Base-by-base conservation (phyloP, 495 filamentous ascomycete genomes). In the Trichoderma orchidacearum region DNA sequence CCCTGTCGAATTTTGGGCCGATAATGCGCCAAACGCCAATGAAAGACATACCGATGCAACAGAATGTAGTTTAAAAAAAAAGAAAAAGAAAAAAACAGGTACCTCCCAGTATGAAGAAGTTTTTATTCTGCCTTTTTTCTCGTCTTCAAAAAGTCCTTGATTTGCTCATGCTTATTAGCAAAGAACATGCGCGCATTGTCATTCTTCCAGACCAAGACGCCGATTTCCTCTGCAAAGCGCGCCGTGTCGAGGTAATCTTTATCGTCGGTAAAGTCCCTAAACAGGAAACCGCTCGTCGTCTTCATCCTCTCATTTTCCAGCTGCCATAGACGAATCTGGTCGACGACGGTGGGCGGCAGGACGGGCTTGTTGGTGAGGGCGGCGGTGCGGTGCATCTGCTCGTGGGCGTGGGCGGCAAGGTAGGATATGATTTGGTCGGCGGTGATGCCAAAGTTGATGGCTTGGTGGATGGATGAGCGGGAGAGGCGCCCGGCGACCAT, bases 241-340 rank as follows among this genome's bases (percentile, higher is more conserved):
- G 77, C 81, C 45, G 85, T 77, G 12, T 79, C 83, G 54, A 84
- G 80, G 62, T 93, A 98, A 62, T 96, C 94, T 21, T 81, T 77
- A 48, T 76, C 67, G 51, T 69, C 83, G 54, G 80, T 81, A 63
- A 97, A 96, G 41, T 96, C 92, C 59, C 85, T 86, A 77, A 98
- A 95, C 30, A 96, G 66, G 66, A 86, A 96, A 2, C 93, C 93
- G 5, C 76, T 68, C 11, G 82, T 90, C 5, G 85, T 78, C 65
- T 84, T 84, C 76, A 97, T 92, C 53, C 93, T 79, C 66, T 98
- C 94, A 30, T 90, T 86, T 66, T 98, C 94, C 53, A 96, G 85
- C 73, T 98, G 93, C 93, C 93, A 98, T 9, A 98, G 79, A 5
- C 91, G 78, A 59, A 98, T 96, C 72, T 98, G 93, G 73, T 98